Base-by-base conservation (phyloP, 139 green algal genomes). In the Chlorella sp. region DNA sequence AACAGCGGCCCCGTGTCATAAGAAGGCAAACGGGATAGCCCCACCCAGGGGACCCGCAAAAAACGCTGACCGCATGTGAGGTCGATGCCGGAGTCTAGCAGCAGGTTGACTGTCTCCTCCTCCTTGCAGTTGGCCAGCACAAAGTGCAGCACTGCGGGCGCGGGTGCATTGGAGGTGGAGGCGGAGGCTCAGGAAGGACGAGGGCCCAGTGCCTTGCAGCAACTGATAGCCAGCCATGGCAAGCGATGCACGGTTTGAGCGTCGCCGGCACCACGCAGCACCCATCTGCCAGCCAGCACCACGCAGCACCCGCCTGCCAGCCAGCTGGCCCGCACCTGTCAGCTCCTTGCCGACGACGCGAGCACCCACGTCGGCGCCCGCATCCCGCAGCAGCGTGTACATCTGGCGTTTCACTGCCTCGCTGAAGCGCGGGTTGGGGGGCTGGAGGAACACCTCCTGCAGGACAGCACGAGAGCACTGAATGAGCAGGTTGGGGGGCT, bases 81-180 rank as follows among this genome's bases (percentile, higher is more conserved):
- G 34, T 88, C 76, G 7, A 76, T 17, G 19, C 62, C 65, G 1
- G 76, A 80, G 32, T 74, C 65, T 0, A 85, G 74, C n/a, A 86
- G 44, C 40, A 85, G n/a, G 13, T 72, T 60, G 4, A 70, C 51
- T 3, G 76, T 89, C 7, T 38, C 79, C 38, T 81, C 79, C 28
- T 89, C 85, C 1, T 22, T 22, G 80, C 85, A 82, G 0, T 36
- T 19, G 16, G 40, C 51, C 80, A 86, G 48, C 0, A 38, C 68
- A 56, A 85, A 77, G 38, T 88, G 85, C 77, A 86, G 48, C 44
- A 88, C 51, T 72, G 67, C 73, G 43, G 17, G 30, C 34, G 40
- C 40, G 3, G n/a, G n/a, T n/a, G n/a, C n/a, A n/a, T n/a, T n/a
- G n/a, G n/a, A n/a, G n/a, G n/a, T n/a, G n/a, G n/a, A n/a, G n/a